Evolutionary conservation across 2,329 filamentous ascomycete species (phyloP).

Genomic region (Pyricularia sp.): DNA sequence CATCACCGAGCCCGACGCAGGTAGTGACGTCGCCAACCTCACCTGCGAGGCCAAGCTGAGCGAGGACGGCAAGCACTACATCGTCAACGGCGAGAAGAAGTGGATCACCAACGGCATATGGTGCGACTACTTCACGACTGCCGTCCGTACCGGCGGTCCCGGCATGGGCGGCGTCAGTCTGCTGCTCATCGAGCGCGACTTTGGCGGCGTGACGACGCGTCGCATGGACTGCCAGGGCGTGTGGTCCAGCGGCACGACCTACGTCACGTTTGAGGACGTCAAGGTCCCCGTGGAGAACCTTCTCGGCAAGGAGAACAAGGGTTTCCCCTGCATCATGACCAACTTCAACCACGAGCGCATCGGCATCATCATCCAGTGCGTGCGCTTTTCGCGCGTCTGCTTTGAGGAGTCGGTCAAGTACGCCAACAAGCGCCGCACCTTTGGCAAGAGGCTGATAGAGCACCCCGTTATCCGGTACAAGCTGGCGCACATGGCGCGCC

Average conservation of each 20-base stretch:
- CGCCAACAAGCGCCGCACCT: constrained; percentile 92
- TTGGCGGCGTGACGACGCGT: constrained; percentile 80
- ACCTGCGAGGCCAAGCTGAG: constrained; percentile 92
- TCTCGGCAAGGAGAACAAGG: constrained; percentile 95
- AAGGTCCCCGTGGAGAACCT: constrained; percentile 99
- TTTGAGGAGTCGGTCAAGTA: constrained; percentile 96
- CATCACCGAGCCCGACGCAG: constrained; percentile 94
- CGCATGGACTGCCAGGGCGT: constrained; percentile 99
- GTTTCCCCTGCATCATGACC: constrained; percentile 97
- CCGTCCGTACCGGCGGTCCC: constrained; percentile 76
- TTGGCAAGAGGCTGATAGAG: constrained; percentile 92
- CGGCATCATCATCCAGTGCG: constrained; percentile 94
- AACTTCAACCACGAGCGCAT: constrained; percentile 99
- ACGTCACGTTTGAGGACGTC: constrained; percentile 97
- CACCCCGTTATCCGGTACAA: constrained; percentile 97
- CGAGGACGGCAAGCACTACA: constrained; percentile 96
- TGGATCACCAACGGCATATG: constrained; percentile 99
- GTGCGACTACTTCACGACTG: constrained; percentile 95
- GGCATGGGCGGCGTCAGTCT: constrained; percentile 93
- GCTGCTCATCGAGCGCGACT: constrained; percentile 79
- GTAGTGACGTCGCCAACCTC: constrained; percentile 89
- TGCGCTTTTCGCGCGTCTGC: constrained; percentile 93
- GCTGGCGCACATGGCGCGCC: constrained; percentile 94
- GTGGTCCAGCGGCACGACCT: constrained; percentile 90
- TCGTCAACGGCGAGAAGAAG: constrained; percentile 99